Percentiles rank a stretch among this genome's conserved stretches.
These are phyloP conservation scores for Paracamarosporium sp. DNA, from an alignment of 2,329 filamentous ascomycete species.

Conservation along the genomic window DNA sequence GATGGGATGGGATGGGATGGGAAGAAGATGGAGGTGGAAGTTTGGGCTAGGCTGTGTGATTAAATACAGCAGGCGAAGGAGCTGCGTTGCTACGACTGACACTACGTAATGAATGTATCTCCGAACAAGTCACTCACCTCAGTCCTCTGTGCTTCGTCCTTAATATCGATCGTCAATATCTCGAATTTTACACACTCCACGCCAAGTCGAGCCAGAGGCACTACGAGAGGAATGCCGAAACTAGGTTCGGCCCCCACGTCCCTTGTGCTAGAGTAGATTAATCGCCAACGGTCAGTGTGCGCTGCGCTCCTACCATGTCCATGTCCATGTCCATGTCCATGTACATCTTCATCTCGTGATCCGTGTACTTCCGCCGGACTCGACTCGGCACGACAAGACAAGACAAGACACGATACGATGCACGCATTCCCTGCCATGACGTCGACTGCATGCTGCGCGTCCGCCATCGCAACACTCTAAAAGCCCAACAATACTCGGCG, in stretches of 20 bases:
- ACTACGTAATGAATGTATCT: conserved; percentile 19
- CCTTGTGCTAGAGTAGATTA: no score
- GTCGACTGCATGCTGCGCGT: not conserved
- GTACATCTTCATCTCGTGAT: conserved; percentile 3
- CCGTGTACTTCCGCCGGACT: not conserved
- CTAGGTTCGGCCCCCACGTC: not conserved
- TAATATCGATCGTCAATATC: no score
- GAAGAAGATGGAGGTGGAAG: not conserved
- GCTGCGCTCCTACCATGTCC: no score
- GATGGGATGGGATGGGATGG: not conserved
- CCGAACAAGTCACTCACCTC: not conserved
- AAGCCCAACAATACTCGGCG: no score
- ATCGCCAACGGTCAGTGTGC: not conserved
- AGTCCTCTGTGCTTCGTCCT: no score
- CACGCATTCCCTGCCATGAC: not conserved
- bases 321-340: no score
- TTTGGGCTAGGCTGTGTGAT: no score
- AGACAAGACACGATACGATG: no score
- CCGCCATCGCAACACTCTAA: no score
- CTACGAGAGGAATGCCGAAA: not conserved
- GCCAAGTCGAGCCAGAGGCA: not conserved
- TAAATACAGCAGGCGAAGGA: not conserved
- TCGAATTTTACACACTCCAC: no score
- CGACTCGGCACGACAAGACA: not conserved
- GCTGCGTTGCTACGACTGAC: conserved; percentile 9